A percentile compares a stretch with the other conserved stretches of the same genome.
These are phyloP conservation scores for Hanseniaspora lachancei DNA, from an alignment of 805 yeast genomes.

Conservation along the genomic window DNA sequence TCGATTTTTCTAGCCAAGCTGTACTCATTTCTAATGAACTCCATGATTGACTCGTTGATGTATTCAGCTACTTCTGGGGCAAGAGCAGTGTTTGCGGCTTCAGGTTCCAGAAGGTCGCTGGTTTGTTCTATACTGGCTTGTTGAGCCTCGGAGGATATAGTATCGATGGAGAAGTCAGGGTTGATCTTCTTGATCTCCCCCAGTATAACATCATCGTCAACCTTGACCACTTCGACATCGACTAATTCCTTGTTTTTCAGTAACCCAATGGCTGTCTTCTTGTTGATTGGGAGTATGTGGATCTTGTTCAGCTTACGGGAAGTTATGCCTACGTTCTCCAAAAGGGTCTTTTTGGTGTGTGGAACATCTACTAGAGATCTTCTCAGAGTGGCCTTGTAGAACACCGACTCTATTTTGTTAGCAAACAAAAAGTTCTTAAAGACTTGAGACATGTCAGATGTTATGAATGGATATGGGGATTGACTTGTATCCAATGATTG, in stretches of 20 bases:
- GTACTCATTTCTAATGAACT: background rate
- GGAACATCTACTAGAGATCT: constrained; percentile 11
- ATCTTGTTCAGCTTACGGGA: constrained; percentile 3
- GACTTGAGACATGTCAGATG: background rate
- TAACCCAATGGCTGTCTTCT: constrained; percentile 1
- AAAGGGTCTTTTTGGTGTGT: background rate
- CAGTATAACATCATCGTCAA: background rate
- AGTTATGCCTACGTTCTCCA: background rate
- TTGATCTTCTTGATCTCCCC: background rate
- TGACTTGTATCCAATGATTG: too few relatives aligned
- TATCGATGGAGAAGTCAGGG: background rate
- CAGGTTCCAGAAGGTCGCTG: background rate
- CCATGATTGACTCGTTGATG: background rate
- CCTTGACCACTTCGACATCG: constrained; percentile 4
- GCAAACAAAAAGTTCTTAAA: background rate
- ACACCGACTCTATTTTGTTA: constrained; percentile 2
- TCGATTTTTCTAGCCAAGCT: constrained; percentile 7
- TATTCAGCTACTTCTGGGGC: background rate
- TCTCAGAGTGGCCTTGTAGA: constrained; percentile 7
- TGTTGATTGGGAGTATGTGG: constrained; percentile 5
- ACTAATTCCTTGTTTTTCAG: constrained; percentile 6
- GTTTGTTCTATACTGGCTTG: background rate
- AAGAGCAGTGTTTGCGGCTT: background rate
- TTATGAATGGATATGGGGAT: background rate
- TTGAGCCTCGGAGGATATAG: background rate